Percentiles rank a stretch among this genome's conserved stretches.
These are phyloP conservation scores for Rosa chinensis DNA, from an alignment of 306 rosid species.

Conservation along the genomic window DNA sequence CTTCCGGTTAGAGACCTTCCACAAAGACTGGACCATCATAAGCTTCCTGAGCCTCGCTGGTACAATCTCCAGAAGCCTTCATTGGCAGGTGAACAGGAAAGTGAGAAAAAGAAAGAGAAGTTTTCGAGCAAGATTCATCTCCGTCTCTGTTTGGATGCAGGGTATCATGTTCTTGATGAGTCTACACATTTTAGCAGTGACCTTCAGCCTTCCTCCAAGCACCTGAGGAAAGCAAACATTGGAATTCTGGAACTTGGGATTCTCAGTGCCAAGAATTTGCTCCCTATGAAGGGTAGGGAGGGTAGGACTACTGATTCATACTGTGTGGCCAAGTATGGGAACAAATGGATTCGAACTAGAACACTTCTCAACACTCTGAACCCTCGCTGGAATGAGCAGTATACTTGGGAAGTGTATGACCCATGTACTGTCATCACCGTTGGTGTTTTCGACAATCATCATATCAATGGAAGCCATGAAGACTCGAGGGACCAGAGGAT, in stretches of 20 bases:
- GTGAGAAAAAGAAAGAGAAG: slow-evolving; percentile 72
- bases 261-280: slow-evolving; percentile 72
- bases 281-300: slow-evolving; percentile 77
- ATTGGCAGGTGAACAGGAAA: slow-evolving; percentile 41
- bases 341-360: slow-evolving; percentile 90
- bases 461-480: slow-evolving; percentile 56
- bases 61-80: slow-evolving; percentile 60
- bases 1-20: slow-evolving; percentile 53
- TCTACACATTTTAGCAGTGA: slow-evolving; percentile 92
- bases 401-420: slow-evolving; percentile 89
- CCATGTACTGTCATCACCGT: slow-evolving; percentile 87
- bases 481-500: slow-evolving; percentile 67
- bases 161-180: slow-evolving; percentile 96
- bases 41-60: slow-evolving; percentile 77
- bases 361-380: slow-evolving; percentile 69
- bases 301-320: slow-evolving; percentile 80
- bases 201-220: slow-evolving; percentile 81
- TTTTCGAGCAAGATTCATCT: slow-evolving; percentile 93
- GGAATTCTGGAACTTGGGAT: slow-evolving; percentile 93
- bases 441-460: slow-evolving; percentile 78
- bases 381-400: slow-evolving; percentile 98
- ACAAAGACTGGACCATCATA: slow-evolving; percentile 45
- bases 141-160: slow-evolving; percentile 56
- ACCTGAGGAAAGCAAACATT: slow-evolving; percentile 56
- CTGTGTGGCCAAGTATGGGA: slow-evolving; percentile 94